These are phyloP conservation scores for Pseudogymnoascus sp. DNA, from an alignment of 2,329 filamentous ascomycete genomes.

Conservation along the genomic window DNA sequence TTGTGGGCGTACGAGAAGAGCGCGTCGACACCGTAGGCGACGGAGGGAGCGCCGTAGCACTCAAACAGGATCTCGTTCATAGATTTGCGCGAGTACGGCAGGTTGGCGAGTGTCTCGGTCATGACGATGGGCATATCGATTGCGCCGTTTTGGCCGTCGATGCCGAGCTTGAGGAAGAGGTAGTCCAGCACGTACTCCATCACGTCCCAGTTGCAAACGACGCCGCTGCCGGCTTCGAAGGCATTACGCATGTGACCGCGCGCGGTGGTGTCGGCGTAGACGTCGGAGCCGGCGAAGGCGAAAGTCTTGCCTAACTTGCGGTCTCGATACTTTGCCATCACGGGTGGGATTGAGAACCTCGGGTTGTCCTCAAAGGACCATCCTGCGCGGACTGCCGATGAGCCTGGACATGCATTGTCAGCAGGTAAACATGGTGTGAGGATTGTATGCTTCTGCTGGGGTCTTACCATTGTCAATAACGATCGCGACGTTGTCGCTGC, in stretches of 20 bases:
- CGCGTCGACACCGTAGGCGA: conserved; percentile 92
- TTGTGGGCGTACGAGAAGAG: conserved; percentile 95
- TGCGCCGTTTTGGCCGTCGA: conserved; percentile 64
- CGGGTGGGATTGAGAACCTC: conserved; percentile 70
- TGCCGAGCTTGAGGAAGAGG: conserved; percentile 84
- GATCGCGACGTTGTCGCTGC: conserved; percentile 62
- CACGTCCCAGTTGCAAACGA: conserved; percentile 96
- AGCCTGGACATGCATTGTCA: conserved; percentile 47
- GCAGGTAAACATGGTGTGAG: neutral
- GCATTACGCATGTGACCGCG: conserved; percentile 82
- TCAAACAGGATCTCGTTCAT: conserved; percentile 98
- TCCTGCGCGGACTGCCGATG: conserved; percentile 79
- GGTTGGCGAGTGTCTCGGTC: conserved; percentile 89
- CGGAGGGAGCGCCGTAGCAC: conserved; percentile 81
- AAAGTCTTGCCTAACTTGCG: conserved; percentile 88
- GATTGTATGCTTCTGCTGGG: neutral
- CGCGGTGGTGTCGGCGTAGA: conserved; percentile 89
- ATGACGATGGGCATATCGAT: conserved; percentile 86
- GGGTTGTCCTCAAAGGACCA: conserved; percentile 91
- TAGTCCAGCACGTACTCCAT: conserved; percentile 95
- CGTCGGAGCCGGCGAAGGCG: conserved; percentile 84
- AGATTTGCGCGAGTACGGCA: conserved; percentile 79
- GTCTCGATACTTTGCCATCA: conserved; percentile 92
- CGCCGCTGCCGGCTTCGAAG: conserved; percentile 82
- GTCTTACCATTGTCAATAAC: conserved; percentile 90